Evolutionary conservation across 345 rosid species (phyloP).

Genomic region (Salix arbutifolia): DNA sequence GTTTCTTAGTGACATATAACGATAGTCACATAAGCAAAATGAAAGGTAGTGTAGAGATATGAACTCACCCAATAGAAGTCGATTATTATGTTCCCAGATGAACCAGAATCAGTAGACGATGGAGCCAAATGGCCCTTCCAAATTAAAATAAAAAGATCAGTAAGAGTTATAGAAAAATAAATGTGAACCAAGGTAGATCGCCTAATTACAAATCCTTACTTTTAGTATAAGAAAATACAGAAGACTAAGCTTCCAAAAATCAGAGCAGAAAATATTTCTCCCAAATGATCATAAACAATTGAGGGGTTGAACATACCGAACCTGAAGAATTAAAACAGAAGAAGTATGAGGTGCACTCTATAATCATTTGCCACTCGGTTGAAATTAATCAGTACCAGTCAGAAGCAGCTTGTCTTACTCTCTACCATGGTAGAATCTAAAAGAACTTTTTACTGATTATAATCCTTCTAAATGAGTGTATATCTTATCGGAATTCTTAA

Average conservation of each 20-base stretch:
- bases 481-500: background rate
- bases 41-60: background rate
- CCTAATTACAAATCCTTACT: constrained; percentile 39
- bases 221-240: constrained; percentile 83
- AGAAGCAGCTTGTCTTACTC: background rate
- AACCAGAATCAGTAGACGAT: constrained; percentile 91
- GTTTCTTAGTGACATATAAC: background rate
- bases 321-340: constrained; percentile 46
- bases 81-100: constrained; percentile 78
- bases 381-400: constrained; percentile 1
- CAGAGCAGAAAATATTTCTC: constrained; percentile 88
- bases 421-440: background rate
- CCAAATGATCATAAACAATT: constrained; percentile 86
- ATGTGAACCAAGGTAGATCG: constrained; percentile 9
- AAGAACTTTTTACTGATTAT: background rate
- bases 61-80: constrained; percentile 96
- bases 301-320: constrained; percentile 86
- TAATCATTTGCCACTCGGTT: background rate
- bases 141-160: constrained; percentile 13
- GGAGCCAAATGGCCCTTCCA: constrained; percentile 88
- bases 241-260: constrained; percentile 87
- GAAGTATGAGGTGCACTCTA: background rate
- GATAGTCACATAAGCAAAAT: constrained; percentile 1
- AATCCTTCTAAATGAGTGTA: background rate
- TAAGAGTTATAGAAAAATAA: constrained; percentile 17